A percentile compares a stretch with the other conserved stretches of the same genome.
Evolutionary conservation across 495 filamentous ascomycete species (phyloP).

Genomic region (Aspergillus diversus): DNA sequence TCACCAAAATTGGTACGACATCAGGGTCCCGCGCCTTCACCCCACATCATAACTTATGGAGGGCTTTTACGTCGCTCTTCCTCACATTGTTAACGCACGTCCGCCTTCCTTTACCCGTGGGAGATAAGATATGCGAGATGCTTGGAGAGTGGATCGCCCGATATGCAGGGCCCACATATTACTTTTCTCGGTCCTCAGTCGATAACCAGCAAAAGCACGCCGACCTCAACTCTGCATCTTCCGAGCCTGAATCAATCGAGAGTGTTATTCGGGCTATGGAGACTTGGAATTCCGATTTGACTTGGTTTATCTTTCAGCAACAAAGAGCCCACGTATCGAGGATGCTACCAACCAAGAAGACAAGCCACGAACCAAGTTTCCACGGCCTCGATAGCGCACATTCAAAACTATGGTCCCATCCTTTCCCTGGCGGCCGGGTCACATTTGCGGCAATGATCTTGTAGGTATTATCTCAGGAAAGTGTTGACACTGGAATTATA

Average conservation of each 20-base stretch:
- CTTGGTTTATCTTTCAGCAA: constrained; percentile 47
- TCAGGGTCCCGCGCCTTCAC: constrained; percentile 41
- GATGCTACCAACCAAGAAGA: constrained; percentile 6
- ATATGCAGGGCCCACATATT: constrained; percentile 43
- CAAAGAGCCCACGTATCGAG: constrained; percentile 18
- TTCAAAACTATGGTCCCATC: constrained; percentile 22
- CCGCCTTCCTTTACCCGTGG: constrained; percentile 39
- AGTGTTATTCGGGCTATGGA: constrained; percentile 46
- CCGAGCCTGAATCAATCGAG: constrained; percentile 33
- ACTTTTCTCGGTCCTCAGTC: constrained; percentile 22
- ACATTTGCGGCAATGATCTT: constrained; percentile 39
- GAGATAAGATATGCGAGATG: constrained; percentile 45
- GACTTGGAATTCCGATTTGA: constrained; percentile 50
- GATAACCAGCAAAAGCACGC: background rate
- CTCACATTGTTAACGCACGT: constrained; percentile 44
- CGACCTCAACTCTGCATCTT: background rate
- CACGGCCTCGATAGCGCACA: constrained; percentile 12
- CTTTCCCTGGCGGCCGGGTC: constrained; percentile 24
- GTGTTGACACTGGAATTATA: background rate
- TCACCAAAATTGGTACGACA: constrained; percentile 20
- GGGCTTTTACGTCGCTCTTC: constrained; percentile 43
- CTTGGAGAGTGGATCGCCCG: constrained; percentile 44
- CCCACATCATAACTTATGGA: constrained; percentile 42
- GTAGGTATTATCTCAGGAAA: constrained; percentile 18
- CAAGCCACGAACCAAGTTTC: constrained; percentile 5